A percentile compares a stretch with the other conserved stretches of the same genome.
Evolutionary conservation across 495 filamentous ascomycete species (phyloP).

Genomic region (Tricharina praecox): DNA sequence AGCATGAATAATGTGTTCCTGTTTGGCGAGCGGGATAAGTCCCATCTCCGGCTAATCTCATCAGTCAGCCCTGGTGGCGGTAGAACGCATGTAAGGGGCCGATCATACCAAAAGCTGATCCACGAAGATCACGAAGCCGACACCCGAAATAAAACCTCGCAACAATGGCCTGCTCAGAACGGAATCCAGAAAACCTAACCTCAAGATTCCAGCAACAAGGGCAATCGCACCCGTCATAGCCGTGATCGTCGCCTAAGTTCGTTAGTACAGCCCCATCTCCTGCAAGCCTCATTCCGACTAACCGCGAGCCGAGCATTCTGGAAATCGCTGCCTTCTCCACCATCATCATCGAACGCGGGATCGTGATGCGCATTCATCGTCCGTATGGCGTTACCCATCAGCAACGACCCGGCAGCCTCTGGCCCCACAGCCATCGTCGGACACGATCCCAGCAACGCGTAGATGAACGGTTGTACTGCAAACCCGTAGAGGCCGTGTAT

Average conservation of each 20-base stretch:
- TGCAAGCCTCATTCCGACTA: no score
- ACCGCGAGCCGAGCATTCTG: constrained; percentile 59
- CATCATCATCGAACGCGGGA: constrained; percentile 34
- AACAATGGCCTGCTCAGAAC: constrained; percentile 85
- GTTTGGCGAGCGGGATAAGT: constrained; percentile 42
- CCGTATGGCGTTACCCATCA: constrained; percentile 74
- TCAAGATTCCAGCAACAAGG: constrained; percentile 59
- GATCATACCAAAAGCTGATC: constrained; percentile 56
- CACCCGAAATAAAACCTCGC: constrained; percentile 86
- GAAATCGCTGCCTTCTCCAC: constrained; percentile 49
- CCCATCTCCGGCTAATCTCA: constrained; percentile 54
- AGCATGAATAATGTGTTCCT: constrained; percentile 50
- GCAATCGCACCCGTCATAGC: constrained; percentile 76
- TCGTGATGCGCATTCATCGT: constrained; percentile 48
- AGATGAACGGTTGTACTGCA: constrained; percentile 76
- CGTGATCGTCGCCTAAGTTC: constrained; percentile 51
- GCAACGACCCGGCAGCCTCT: constrained; percentile 66
- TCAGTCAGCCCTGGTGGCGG: neutral
- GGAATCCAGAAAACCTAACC: constrained; percentile 88
- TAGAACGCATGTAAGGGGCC: no score
- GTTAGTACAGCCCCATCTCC: neutral
- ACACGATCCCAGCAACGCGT: constrained; percentile 78
- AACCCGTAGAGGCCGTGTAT: constrained; percentile 95
- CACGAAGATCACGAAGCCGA: constrained; percentile 87
- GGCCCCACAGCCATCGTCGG: constrained; percentile 90